A percentile compares a stretch with the other conserved stretches of the same genome.
Conservation (phyloP, 2,329 filamentous ascomycete genomes). For the Microsporum audouinii region DNA sequence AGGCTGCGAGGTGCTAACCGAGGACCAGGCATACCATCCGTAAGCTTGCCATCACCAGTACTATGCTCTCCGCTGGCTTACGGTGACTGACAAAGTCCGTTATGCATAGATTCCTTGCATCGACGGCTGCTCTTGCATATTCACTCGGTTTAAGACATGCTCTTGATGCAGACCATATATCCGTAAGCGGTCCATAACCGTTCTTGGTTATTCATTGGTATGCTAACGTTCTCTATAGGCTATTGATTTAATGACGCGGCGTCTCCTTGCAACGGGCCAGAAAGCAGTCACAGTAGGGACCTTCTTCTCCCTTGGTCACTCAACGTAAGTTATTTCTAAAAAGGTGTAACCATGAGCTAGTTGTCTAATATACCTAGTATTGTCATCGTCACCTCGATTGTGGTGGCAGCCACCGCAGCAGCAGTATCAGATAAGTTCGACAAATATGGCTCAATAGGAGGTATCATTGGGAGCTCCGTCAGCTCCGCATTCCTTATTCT, state of each 20-base stretch:
- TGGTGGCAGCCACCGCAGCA: slow-evolving; percentile 81
- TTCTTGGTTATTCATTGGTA: neutral
- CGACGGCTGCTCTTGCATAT: slow-evolving; percentile 74
- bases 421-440: slow-evolving; percentile 72
- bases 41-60: neutral
- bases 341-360: neutral
- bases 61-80: neutral
- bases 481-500: slow-evolving; percentile 73
- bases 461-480: slow-evolving; percentile 79
- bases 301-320: slow-evolving; percentile 88
- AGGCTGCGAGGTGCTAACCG: neutral
- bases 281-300: slow-evolving; percentile 84
- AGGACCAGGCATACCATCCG: slow-evolving; percentile 4
- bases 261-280: slow-evolving; percentile 74
- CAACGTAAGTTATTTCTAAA: slow-evolving; percentile 46
- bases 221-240: slow-evolving; percentile 38
- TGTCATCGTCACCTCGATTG: slow-evolving; percentile 77
- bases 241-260: slow-evolving; percentile 89
- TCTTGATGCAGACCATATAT: slow-evolving; percentile 92
- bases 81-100: neutral
- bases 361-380: slow-evolving; percentile 39
- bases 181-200: slow-evolving; percentile 27
- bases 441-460: slow-evolving; percentile 66
- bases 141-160: slow-evolving; percentile 84
- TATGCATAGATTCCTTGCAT: slow-evolving; percentile 52